These are phyloP conservation scores for Cadophora luteo-olivacea DNA, from an alignment of 2,329 filamentous ascomycete species.

Conservation along the genomic window DNA sequence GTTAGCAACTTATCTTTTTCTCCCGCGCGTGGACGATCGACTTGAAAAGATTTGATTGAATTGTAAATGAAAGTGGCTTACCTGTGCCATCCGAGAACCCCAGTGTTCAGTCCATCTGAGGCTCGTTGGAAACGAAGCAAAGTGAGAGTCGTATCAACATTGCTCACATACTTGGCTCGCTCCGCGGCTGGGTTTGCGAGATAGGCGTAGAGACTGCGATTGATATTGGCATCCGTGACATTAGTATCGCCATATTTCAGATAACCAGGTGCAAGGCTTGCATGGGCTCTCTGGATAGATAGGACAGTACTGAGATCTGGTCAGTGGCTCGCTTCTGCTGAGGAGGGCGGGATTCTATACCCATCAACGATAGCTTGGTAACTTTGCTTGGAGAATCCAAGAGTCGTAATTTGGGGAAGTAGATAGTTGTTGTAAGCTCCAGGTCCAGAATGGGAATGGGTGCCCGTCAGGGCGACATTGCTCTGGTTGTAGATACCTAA, in stretches of 20 bases:
- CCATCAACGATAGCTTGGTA: slow-evolving; percentile 93
- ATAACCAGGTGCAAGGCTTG: slow-evolving; percentile 67
- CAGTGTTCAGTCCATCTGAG: slow-evolving; percentile 76
- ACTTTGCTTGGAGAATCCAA: slow-evolving; percentile 84
- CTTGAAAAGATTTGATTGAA: neutral
- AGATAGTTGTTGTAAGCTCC: slow-evolving; percentile 95
- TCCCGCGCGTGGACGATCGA: neutral
- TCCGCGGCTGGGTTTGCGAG: slow-evolving; percentile 82
- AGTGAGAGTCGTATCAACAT: slow-evolving; percentile 77
- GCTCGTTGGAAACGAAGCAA: slow-evolving; percentile 78
- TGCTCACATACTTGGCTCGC: slow-evolving; percentile 66
- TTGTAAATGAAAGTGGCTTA: slow-evolving; percentile 44
- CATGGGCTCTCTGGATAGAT: slow-evolving; percentile 83
- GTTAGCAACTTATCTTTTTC: neutral
- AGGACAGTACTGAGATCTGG: slow-evolving; percentile 58
- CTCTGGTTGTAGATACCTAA: slow-evolving; percentile 73
- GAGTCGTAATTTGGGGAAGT: slow-evolving; percentile 85
- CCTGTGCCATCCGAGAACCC: slow-evolving; percentile 80
- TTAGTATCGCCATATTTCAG: slow-evolving; percentile 73
- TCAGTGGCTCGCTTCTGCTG: neutral
- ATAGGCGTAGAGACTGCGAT: slow-evolving; percentile 87
- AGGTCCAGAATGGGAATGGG: slow-evolving; percentile 89
- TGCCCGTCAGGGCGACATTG: slow-evolving; percentile 89
- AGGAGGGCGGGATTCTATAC: neutral
- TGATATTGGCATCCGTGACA: slow-evolving; percentile 80